Evolutionary conservation across 306 rosid species (phyloP).

Genomic region (Cucurbita moschata): DNA sequence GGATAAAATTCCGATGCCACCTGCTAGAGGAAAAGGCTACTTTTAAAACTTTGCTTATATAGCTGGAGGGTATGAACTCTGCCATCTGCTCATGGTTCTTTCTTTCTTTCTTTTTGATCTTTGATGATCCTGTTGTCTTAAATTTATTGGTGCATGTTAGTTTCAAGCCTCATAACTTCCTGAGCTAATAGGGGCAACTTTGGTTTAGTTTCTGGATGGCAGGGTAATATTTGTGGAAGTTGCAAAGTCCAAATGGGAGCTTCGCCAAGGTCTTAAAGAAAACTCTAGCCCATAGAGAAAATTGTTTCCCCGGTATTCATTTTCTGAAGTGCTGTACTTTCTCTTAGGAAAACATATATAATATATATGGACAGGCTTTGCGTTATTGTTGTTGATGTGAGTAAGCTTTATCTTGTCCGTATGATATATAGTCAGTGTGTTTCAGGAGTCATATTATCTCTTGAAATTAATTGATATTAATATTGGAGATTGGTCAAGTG

Average conservation of each 20-base stretch:
- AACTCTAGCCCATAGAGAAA: constrained; percentile 11
- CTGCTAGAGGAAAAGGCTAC: background rate
- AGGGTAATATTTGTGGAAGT: constrained; percentile 92
- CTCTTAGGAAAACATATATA: background rate
- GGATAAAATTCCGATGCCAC: background rate
- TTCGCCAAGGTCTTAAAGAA: constrained; percentile 23
- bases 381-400: background rate
- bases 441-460: background rate
- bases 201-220: constrained; percentile 74
- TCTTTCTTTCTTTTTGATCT: background rate
- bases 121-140: background rate
- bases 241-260: constrained; percentile 61
- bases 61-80: background rate
- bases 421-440: background rate
- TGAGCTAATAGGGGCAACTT: background rate
- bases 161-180: background rate
- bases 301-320: background rate
- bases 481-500: background rate
- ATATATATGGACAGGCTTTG: background rate
- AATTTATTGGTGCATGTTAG: background rate
- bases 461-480: background rate
- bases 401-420: background rate
- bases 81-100: background rate
- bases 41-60: background rate
- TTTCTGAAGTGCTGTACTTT: background rate